phyloP scores from a whole-genome alignment of 352 stramenopile genomes.

The Pythium monospermum region DNA sequence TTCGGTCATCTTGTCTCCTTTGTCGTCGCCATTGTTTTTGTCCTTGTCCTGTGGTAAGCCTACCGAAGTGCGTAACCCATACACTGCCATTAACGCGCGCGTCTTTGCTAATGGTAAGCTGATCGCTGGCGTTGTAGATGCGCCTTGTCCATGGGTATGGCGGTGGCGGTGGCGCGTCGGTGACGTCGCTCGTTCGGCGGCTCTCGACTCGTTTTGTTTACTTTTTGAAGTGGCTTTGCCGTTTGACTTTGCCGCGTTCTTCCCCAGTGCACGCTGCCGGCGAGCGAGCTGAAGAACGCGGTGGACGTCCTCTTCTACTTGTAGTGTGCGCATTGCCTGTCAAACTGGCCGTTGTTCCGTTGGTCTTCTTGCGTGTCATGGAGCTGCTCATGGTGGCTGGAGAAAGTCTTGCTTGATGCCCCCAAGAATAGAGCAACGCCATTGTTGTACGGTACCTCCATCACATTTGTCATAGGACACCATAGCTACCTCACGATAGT shows the following conservation, averaged over 20 bases:
- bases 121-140: neutral
- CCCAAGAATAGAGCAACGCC: too few species aligned
- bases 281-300: conserved; percentile 46
- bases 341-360: neutral
- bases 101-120: conserved; percentile 15
- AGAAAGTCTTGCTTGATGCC: too few species aligned
- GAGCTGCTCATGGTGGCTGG: too few species aligned
- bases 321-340: conserved; percentile 2
- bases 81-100: conserved; percentile 15
- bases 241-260: neutral
- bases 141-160: neutral
- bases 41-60: neutral
- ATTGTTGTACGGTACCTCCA: too few species aligned
- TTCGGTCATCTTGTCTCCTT: conserved; percentile 1
- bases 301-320: conserved; percentile 51
- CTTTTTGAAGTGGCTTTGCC: neutral
- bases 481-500: conserved; percentile 2
- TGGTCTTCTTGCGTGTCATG: too few species aligned
- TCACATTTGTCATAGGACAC: conserved; percentile 8
- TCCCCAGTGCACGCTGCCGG: neutral
- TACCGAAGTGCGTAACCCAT: conserved; percentile 10
- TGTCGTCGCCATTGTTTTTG: neutral
- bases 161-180: conserved; percentile 7
- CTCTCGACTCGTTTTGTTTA: neutral
- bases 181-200: neutral